Base-by-base conservation (phyloP, 73 alveolate genomes). In the Paramecium sexaurelia region DNA sequence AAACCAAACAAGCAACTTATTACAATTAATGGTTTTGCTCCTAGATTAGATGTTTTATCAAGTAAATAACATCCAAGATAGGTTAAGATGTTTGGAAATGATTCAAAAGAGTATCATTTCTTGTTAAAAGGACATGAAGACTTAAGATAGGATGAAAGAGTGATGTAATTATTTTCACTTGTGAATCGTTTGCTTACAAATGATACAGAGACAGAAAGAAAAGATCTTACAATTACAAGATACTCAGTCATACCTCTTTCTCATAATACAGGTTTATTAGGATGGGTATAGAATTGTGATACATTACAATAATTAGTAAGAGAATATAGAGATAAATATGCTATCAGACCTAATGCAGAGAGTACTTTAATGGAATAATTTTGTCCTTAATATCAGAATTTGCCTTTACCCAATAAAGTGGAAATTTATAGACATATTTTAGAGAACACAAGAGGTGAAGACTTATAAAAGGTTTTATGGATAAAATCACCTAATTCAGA, bases 221-320 rank as follows among this genome's bases (percentile, higher is more conserved):
- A 97, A 90, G 98, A 95, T 93, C 92, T 98, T 32, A 78, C 96
- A 39, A 98, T 98, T 41, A 95, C 97, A 85, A 92, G 99, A 84
- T 98, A 96, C 78, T 97, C 99, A n/a, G 99, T 97, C n/a, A 97
- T 97, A 24, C 99, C 99, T 8, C 94, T 98, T 55, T 92, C 98
- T n/a, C 92, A 93, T 88, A 98, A 98, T 94, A 94, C 99, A 24
- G 99, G 99, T 17, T 93, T 98, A 26, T 91, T 98, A 10, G 99
- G 99, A 19, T 98, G 99, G 99, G 99, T 98, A 37, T 98, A 98
- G 7, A 96, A 98, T 95, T 95, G 99, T 67, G 99, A 98, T 93
- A 98, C 99, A 13, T 94, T 98, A 24, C 94, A 95, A 85, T 92
- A 93, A 69, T 94, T 98, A 87, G 98, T 98, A 55, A 98, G 96